Conservation (phyloP, 495 filamentous ascomycete species). For the Podospora sp. region DNA sequence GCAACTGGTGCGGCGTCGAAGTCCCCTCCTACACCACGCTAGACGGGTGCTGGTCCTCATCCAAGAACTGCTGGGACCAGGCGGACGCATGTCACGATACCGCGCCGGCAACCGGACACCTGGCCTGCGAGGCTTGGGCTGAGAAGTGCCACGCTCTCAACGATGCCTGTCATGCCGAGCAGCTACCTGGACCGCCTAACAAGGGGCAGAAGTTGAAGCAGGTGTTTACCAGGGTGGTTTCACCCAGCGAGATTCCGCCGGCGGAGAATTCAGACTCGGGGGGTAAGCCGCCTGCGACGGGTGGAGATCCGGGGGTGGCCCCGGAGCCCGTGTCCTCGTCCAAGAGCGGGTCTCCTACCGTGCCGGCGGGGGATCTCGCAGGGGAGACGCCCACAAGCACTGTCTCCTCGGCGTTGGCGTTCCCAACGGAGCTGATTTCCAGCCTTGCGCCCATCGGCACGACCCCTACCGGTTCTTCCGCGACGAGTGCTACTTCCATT, state of each 20-base stretch:
- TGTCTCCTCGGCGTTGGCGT: not conserved
- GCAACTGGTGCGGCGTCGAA: slow-evolving; percentile 70
- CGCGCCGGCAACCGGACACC: slow-evolving; percentile 59
- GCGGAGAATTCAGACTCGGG: not conserved
- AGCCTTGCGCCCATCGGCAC: not conserved
- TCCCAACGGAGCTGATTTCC: not conserved
- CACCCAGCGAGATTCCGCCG: not conserved
- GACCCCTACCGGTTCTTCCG: not conserved
- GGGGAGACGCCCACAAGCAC: not conserved
- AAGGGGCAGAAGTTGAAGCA: not conserved
- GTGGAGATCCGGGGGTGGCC: not conserved
- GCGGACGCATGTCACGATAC: slow-evolving; percentile 55
- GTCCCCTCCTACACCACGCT: slow-evolving; percentile 55
- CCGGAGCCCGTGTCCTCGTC: not conserved
- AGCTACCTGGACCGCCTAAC: not conserved
- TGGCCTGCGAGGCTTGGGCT: slow-evolving; percentile 57
- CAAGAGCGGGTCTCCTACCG: not conserved
- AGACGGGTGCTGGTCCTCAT: slow-evolving; percentile 60
- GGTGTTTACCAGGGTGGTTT: not conserved
- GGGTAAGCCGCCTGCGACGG: not conserved
- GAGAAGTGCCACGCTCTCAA: slow-evolving; percentile 53
- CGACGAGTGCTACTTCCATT: not conserved
- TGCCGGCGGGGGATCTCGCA: not conserved
- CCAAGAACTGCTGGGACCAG: slow-evolving; percentile 61
- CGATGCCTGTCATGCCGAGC: not conserved